A percentile compares a stretch with the other conserved stretches of the same genome.
Evolutionary conservation across 331 rosid genomes (phyloP).

Genomic region (Cydonia oblonga): DNA sequence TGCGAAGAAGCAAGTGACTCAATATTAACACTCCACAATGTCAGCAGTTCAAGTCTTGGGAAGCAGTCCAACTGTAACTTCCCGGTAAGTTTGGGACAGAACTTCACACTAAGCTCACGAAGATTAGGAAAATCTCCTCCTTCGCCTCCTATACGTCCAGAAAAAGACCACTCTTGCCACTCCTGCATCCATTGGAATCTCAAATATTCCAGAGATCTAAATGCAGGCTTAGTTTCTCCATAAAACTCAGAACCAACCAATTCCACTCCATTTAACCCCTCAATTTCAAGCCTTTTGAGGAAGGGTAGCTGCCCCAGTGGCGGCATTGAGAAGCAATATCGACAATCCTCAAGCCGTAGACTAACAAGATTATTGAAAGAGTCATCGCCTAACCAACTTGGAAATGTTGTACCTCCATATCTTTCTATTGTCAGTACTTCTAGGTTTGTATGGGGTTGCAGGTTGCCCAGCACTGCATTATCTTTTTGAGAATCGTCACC

Average conservation of each 20-base stretch:
- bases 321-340: neutral
- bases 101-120: neutral
- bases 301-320: neutral
- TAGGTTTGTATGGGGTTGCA: slow-evolving; percentile 1
- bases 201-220: neutral
- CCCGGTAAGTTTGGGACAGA: neutral
- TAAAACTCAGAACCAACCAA: slow-evolving; percentile 1
- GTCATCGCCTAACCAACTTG: neutral
- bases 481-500: neutral
- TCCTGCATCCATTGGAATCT: neutral
- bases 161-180: neutral
- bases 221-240: neutral
- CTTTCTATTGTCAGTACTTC: neutral
- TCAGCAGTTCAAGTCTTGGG: neutral
- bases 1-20: neutral
- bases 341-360: neutral
- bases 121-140: neutral
- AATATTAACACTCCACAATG: neutral
- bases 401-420: neutral
- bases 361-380: neutral
- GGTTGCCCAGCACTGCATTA: neutral
- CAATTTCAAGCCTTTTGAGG: neutral
- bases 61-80: neutral
- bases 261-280: neutral
- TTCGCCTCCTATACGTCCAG: neutral